A percentile compares a stretch with the other conserved stretches of the same genome.
phyloP scores from a whole-genome alignment of 2,329 filamentous ascomycete genomes.

The Colletotrichum horii region DNA sequence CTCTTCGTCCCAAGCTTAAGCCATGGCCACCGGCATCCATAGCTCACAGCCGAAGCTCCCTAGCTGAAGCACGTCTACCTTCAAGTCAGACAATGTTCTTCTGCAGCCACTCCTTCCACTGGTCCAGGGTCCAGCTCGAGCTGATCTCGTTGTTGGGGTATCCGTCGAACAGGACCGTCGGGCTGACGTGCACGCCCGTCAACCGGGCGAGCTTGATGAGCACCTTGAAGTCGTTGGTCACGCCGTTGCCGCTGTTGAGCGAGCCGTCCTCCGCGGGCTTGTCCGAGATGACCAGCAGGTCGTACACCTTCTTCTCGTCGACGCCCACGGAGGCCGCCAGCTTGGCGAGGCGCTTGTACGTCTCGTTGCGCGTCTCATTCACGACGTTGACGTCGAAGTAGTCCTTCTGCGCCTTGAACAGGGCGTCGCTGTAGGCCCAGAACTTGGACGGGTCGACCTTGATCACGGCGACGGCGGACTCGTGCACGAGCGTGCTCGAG shows the following conservation, averaged over 20 bases:
- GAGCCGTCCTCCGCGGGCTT: slow-evolving; percentile 70
- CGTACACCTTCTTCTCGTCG: slow-evolving; percentile 72
- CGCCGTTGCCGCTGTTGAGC: slow-evolving; percentile 79
- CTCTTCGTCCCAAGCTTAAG: not conserved
- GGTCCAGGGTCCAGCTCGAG: slow-evolving; percentile 76
- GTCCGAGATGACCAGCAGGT: slow-evolving; percentile 71
- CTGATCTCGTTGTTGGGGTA: slow-evolving; percentile 80
- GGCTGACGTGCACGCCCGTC: slow-evolving; percentile 86
- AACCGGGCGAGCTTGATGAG: slow-evolving; percentile 81
- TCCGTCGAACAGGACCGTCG: slow-evolving; percentile 88
- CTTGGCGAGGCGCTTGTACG: slow-evolving; percentile 79
- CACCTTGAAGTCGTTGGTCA: slow-evolving; percentile 86
- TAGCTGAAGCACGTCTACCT: not conserved
- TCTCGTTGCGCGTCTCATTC: slow-evolving; percentile 82
- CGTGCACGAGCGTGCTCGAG: slow-evolving; percentile 79
- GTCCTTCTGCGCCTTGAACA: slow-evolving; percentile 70
- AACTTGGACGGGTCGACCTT: slow-evolving; percentile 73
- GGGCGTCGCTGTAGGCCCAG: slow-evolving; percentile 76
- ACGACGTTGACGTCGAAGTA: slow-evolving; percentile 89
- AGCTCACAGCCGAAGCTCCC: not conserved
- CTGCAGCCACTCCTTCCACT: slow-evolving; percentile 86
- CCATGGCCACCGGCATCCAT: not conserved
- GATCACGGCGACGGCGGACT: slow-evolving; percentile 84
- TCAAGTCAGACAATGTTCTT: slow-evolving; percentile 51
- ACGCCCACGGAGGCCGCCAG: slow-evolving; percentile 74